A percentile compares a stretch with the other conserved stretches of the same genome.
Conservation (phyloP, 768 basidiomycete species). For the Neoboletus subvelutipes region DNA sequence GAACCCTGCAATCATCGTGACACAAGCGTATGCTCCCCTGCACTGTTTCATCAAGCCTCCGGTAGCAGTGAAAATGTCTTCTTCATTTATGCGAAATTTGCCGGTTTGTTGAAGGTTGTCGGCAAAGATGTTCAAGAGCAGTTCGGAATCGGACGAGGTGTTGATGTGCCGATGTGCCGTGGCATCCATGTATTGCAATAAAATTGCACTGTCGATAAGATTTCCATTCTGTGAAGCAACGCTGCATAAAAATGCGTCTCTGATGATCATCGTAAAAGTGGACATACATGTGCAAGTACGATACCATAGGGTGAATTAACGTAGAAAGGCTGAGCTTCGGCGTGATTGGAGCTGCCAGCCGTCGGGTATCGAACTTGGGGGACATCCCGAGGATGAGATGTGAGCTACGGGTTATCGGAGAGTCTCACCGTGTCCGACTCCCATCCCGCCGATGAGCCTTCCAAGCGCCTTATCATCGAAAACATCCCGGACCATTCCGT, state of each 20-base stretch:
- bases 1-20: constrained; percentile 99
- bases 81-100: constrained; percentile 99
- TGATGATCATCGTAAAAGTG: not conserved
- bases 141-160: constrained; percentile 96
- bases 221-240: constrained; percentile 80
- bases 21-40: constrained; percentile 94
- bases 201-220: constrained; percentile 83
- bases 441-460: constrained; percentile 90
- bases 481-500: constrained; percentile 98
- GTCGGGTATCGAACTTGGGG: constrained; percentile 93
- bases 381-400: constrained; percentile 12
- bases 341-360: constrained; percentile 93
- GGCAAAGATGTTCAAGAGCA: constrained; percentile 96
- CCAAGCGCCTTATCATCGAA: constrained; percentile 80
- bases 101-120: constrained; percentile 97
- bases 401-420: not conserved
- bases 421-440: constrained; percentile 87
- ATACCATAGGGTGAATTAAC: constrained; percentile 99
- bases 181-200: constrained; percentile 94
- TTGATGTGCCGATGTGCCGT: constrained; percentile 98
- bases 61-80: constrained; percentile 96
- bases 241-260: constrained; percentile 3
- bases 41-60: constrained; percentile 85
- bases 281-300: constrained; percentile 90
- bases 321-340: constrained; percentile 99